These are phyloP conservation scores for Claviceps lovelessii DNA, from an alignment of 2,329 filamentous ascomycete genomes.

Conservation along the genomic window DNA sequence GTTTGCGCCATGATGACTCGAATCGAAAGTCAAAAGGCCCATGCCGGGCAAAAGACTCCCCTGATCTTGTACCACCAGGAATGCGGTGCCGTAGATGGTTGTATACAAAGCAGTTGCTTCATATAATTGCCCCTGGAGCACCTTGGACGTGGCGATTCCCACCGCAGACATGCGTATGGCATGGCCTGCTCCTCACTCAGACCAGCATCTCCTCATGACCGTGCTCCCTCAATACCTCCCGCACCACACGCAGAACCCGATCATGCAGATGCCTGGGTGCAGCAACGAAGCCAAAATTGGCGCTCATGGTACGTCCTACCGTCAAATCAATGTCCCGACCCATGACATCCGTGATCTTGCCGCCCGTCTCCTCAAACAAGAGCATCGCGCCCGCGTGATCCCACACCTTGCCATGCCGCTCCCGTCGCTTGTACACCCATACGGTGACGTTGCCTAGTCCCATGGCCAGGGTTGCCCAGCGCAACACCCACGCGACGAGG, in stretches of 20 bases:
- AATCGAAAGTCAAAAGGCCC: too few species aligned
- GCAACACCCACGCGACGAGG: constrained; percentile 42
- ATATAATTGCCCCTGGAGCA: too few species aligned
- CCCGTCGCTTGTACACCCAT: constrained; percentile 37
- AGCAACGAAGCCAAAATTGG: constrained; percentile 43
- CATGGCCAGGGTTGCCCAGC: constrained; percentile 38
- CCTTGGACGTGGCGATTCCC: background rate
- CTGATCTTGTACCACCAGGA: too few species aligned
- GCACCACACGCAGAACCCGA: constrained; percentile 29
- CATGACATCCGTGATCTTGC: constrained; percentile 38
- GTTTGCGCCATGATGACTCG: too few species aligned
- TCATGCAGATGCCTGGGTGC: constrained; percentile 31
- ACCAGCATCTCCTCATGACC: constrained; percentile 12
- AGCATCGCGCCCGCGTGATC: constrained; percentile 47
- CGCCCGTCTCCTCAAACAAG: constrained; percentile 42
- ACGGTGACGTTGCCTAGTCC: constrained; percentile 39
- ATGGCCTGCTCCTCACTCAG: background rate
- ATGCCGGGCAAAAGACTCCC: too few species aligned
- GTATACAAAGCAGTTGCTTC: too few species aligned
- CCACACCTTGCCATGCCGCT: constrained; percentile 39
- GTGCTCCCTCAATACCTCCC: constrained; percentile 49
- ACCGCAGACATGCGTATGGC: too few species aligned
- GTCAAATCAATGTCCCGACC: constrained; percentile 36
- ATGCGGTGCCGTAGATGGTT: too few species aligned
- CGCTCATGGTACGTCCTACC: constrained; percentile 32